Evolutionary conservation across 2,329 filamentous ascomycete species (phyloP), one percentile per base, ranked within the genome.

Genomic region (Cladosporium velox): DNA sequence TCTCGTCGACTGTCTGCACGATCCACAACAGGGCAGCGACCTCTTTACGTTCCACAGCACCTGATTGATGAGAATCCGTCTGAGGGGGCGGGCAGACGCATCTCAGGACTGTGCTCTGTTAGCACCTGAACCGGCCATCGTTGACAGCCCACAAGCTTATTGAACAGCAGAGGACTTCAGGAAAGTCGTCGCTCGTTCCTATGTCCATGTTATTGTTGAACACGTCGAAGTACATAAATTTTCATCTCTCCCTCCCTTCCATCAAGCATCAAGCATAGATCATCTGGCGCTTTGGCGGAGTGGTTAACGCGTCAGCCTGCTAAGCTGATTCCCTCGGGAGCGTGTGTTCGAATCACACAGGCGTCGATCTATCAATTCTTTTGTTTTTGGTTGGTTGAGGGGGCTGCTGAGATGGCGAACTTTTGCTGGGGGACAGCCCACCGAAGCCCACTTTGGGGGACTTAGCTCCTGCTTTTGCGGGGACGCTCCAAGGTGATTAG

Each of bases 341-440:
- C 77, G 74, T 74, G 75, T 74, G 77, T 78, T 78, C 77, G 77
- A 78, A 78, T 78, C 77, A 74, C 76, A 73, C 74, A 78, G 77
- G 76, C 75, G 63, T 70, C 68, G 68, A 61, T 51, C 49, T 55
- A n/a, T 12, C n/a, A 4, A 11, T 15, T 30, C n/a, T 55, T 55
- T 55, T 55, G 52, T 12, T 32, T 47, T 47, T 47, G n/a, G 41
- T 24, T 24, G 18, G 18, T 18, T 12, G 18, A 44, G 38, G 5
- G 38, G 7, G 41, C 7, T 47, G 38, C 7, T 4, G 41, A 4
- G 4, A 21, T 21, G n/a, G 41, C 10, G 41, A 21, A 47, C n/a
- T 47, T 47, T 24, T 21, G 41, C 41, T 21, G n/a, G n/a, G 3
- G 41, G n/a, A 47, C n/a, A 47, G 41, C 18, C 41, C 2, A n/a